Base-by-base conservation (phyloP, 495 filamentous ascomycete species). In the Hypoxylon subgilvum region DNA sequence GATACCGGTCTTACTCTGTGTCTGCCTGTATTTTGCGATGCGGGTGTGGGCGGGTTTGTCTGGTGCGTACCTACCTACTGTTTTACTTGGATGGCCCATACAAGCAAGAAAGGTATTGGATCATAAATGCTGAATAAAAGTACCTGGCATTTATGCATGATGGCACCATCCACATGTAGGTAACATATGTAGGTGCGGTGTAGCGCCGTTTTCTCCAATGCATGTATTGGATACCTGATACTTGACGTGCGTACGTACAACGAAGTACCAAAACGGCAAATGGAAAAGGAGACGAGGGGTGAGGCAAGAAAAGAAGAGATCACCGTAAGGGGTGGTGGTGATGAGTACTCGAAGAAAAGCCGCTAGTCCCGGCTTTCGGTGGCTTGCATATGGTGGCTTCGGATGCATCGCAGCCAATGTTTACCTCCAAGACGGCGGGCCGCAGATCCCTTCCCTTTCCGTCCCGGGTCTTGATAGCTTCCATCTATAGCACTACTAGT, bases 221-320 rank as follows among this genome's bases (percentile, higher is more conserved):
- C 9, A 42, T 41, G 51, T 57, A 62, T 39, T 9, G 27, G 32
- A 30, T 63, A 63, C 53, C 35, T 6, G 34, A 16, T 38, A 38
- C 31, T 63, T 6, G 0, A 4, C 16, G n/a, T n/a, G n/a, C 19
- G 40, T 12, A 43, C 31, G 60, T 58, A 22, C 49, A 27, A 57
- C 60, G 60, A 49, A 18, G 60, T 50, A 63, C 60, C 31, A 46
- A 54, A 63, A 63, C 60, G 60, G 60, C 41, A 56, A 42, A 31
- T 4, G 31, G 21, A 17, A 14, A 10, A 25, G 30, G 25, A 52
- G 30, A 38, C 19, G 1, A 10, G 9, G 22, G 25, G 30, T 25
- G 9, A 36, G 21, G 27, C 18, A 16, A 17, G 12, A 36, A 27
- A 32, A 32, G 21, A 32, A 38, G 4, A 27, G 23, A 4, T 27